These are phyloP conservation scores for Daucus carota DNA, from an alignment of 129 eudicot genomes.

Conservation along the genomic window DNA sequence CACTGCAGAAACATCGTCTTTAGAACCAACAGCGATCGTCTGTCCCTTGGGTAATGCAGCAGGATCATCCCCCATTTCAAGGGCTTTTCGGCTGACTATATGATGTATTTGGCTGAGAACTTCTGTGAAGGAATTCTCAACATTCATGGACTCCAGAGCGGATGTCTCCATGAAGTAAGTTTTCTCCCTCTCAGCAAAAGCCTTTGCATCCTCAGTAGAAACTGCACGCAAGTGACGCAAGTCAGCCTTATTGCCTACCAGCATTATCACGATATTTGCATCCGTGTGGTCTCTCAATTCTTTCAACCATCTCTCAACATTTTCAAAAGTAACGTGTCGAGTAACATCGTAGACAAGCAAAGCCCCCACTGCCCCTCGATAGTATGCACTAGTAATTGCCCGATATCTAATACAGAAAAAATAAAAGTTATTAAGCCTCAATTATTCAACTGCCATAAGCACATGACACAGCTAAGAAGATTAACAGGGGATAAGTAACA, in stretches of 20 bases:
- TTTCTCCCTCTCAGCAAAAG: conserved; percentile 67
- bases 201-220: conserved; percentile 61
- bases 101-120: conserved; percentile 60
- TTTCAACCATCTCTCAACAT: conserved; percentile 70
- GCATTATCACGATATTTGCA: conserved; percentile 67
- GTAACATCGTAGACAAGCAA: conserved; percentile 70
- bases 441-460: not conserved
- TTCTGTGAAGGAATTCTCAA: conserved; percentile 67
- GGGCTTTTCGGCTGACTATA: conserved; percentile 66
- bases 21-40: conserved; percentile 49
- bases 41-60: conserved; percentile 57
- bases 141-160: conserved; percentile 69
- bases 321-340: conserved; percentile 69
- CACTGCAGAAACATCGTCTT: conserved; percentile 62
- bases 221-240: conserved; percentile 74
- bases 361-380: conserved; percentile 78
- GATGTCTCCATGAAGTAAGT: conserved; percentile 74
- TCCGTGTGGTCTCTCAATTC: conserved; percentile 77
- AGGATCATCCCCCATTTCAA: conserved; percentile 53
- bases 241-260: conserved; percentile 73
- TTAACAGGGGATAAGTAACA: not conserved
- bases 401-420: conserved; percentile 44
- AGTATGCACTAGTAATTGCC: conserved; percentile 77
- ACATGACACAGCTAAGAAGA: not conserved
- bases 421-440: not conserved